Conservation (phyloP, 2,329 filamentous ascomycete species). For the Microcyclospora pomicola region DNA sequence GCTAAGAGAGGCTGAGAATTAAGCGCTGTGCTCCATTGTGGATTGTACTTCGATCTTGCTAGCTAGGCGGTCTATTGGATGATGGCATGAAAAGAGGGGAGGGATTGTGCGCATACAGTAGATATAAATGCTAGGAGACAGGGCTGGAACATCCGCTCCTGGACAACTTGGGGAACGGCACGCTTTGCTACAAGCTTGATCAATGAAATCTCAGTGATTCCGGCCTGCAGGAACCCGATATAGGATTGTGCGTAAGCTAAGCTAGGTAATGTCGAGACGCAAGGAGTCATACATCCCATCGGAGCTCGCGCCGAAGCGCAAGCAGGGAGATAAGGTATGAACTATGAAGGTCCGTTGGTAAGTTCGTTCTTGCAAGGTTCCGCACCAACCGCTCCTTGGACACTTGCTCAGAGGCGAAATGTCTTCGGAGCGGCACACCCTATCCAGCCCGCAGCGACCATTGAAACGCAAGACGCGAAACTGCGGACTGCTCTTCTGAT, state of each 20-base stretch:
- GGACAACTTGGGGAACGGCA: too few relatives aligned
- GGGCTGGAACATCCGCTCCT: too few relatives aligned
- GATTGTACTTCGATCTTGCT: too few relatives aligned
- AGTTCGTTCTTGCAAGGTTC: constrained; percentile 14
- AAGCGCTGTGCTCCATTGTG: too few relatives aligned
- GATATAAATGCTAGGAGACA: too few relatives aligned
- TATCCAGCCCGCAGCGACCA: constrained; percentile 16
- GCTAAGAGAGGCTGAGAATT: too few relatives aligned
- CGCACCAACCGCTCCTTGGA: constrained; percentile 1
- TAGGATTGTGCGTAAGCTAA: neutral
- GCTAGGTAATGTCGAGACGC: constrained; percentile 14
- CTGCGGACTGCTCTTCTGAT: constrained; percentile 16
- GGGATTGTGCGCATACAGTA: too few relatives aligned
- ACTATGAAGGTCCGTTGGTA: constrained; percentile 21
- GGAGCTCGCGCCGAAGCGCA: constrained; percentile 4
- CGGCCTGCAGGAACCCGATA: too few relatives aligned
- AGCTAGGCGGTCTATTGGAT: too few relatives aligned
- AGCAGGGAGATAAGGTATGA: constrained; percentile 13
- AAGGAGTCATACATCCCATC: constrained; percentile 20
- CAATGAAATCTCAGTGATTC: too few relatives aligned
- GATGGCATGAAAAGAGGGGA: too few relatives aligned
- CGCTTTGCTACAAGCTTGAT: too few relatives aligned
- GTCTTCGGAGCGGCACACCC: constrained; percentile 6
- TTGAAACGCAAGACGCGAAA: constrained; percentile 17
- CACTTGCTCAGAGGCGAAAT: neutral